These are phyloP conservation scores for Sporothrix inflata DNA, from an alignment of 2,329 filamentous ascomycete species.

Conservation along the genomic window DNA sequence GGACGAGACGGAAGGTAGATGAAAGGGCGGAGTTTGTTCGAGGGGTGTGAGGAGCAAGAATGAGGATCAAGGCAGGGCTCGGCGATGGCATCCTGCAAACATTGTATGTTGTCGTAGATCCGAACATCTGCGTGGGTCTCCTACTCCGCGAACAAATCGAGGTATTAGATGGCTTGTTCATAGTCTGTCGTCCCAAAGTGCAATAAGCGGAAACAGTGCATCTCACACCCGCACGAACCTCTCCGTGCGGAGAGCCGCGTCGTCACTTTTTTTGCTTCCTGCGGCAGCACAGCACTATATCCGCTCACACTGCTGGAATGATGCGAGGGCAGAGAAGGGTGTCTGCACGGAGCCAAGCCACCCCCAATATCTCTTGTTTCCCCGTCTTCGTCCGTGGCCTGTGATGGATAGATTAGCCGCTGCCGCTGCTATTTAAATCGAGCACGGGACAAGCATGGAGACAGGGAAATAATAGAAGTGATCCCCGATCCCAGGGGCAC, in stretches of 20 bases:
- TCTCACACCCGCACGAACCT: conserved; percentile 2
- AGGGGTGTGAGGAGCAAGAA: neutral
- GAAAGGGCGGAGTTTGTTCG: neutral
- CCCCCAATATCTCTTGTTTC: conserved; percentile 1
- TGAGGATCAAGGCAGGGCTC: conserved; percentile 3
- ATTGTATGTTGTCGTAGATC: conserved; percentile 15
- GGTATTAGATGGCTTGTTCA: neutral
- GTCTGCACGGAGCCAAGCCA: conserved; percentile 9
- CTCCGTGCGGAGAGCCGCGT: conserved; percentile 16
- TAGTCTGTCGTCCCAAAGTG: conserved; percentile 10
- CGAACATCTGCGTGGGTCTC: conserved; percentile 1
- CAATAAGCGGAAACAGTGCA: neutral
- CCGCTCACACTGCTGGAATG: neutral
- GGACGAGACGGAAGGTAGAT: conserved; percentile 1
- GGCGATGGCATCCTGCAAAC: neutral
- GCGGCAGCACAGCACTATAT: neutral
- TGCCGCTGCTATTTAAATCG: conserved; percentile 18
- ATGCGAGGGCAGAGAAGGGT: neutral
- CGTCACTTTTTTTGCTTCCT: neutral
- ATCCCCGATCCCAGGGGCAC: neutral
- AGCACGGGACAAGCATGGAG: neutral
- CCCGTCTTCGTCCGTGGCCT: conserved; percentile 9
- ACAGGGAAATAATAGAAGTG: neutral
- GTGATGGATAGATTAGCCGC: conserved; percentile 13
- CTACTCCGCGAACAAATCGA: neutral